Evolutionary conservation across 306 rosid species (phyloP).

Genomic region (Sicyos baderoa): DNA sequence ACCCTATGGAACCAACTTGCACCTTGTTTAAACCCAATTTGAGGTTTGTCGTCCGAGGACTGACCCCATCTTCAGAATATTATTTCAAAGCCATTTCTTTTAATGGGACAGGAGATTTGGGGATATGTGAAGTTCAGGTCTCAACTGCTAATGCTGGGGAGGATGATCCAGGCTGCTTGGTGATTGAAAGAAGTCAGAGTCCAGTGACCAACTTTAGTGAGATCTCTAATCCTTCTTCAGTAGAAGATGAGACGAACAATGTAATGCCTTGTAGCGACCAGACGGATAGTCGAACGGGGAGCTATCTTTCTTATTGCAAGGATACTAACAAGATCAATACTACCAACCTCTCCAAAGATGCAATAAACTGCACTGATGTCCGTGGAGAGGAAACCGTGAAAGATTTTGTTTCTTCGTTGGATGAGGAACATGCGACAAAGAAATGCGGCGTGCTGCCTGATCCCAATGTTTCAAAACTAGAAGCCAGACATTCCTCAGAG

Average conservation of each 20-base stretch:
- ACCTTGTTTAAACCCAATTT: constrained; percentile 37
- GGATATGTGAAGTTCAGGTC: constrained; percentile 44
- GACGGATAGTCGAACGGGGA: constrained; percentile 43
- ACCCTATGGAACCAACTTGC: constrained; percentile 55
- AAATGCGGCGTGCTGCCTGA: constrained; percentile 30
- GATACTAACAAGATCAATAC: constrained; percentile 36
- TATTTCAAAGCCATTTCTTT: constrained; percentile 48
- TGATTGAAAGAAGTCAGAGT: constrained; percentile 74
- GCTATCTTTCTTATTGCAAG: constrained; percentile 44
- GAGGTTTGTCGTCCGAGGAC: constrained; percentile 43
- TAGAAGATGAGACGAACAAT: constrained; percentile 90
- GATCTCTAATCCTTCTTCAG: constrained; percentile 91
- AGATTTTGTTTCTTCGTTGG: constrained; percentile 50
- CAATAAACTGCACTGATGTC: constrained; percentile 31
- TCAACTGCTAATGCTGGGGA: constrained; percentile 48
- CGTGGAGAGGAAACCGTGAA: constrained; percentile 32
- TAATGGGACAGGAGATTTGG: constrained; percentile 32
- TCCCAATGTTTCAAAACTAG: constrained; percentile 39
- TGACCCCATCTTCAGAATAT: constrained; percentile 66
- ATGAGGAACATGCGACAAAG: constrained; percentile 36
- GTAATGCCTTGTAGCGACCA: constrained; percentile 48
- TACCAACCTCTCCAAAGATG: constrained; percentile 40
- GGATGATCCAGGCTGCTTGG: constrained; percentile 48
- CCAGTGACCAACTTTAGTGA: constrained; percentile 78
- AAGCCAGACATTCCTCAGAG: constrained; percentile 40